Percentiles rank a stretch among this genome's conserved stretches.
Conservation (phyloP, 768 basidiomycete species). For the Hypsizygus marmoreus region DNA sequence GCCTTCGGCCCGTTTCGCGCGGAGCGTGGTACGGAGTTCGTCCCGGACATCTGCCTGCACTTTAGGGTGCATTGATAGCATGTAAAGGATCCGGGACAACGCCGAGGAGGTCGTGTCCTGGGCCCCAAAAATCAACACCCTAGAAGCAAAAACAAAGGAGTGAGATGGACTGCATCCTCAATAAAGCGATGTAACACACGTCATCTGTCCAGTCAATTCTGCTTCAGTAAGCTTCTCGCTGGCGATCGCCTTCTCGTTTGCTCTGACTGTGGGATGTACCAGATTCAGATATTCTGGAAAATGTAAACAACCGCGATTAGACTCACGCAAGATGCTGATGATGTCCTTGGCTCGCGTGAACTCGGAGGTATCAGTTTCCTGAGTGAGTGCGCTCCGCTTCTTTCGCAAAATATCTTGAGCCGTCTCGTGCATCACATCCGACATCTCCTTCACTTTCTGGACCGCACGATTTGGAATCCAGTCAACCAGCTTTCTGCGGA, state of each 20-base stretch:
- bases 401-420: conserved; percentile 40
- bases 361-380: conserved; percentile 20
- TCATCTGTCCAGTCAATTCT: conserved; percentile 52
- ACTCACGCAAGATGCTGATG: conserved; percentile 49
- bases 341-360: conserved; percentile 44
- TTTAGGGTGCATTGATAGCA: conserved; percentile 37
- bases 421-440: conserved; percentile 49
- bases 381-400: conserved; percentile 32
- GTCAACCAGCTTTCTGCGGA: conserved; percentile 46
- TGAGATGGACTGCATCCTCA: neutral
- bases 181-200: conserved; percentile 30
- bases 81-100: conserved; percentile 42
- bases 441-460: conserved; percentile 44
- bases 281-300: conserved; percentile 1
- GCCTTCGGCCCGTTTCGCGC: conserved; percentile 14
- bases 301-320: neutral
- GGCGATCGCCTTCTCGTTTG: conserved; percentile 36
- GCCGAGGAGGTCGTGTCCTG: conserved; percentile 52
- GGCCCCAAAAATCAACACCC: conserved; percentile 51
- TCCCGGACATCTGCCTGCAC: conserved; percentile 39
- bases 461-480: conserved; percentile 38
- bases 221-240: conserved; percentile 40
- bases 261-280: conserved; percentile 29
- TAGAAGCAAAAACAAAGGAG: conserved; percentile 16
- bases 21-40: conserved; percentile 34